Evolutionary conservation across 805 yeast genomes (phyloP).

Genomic region (Barnettozyma californica): DNA sequence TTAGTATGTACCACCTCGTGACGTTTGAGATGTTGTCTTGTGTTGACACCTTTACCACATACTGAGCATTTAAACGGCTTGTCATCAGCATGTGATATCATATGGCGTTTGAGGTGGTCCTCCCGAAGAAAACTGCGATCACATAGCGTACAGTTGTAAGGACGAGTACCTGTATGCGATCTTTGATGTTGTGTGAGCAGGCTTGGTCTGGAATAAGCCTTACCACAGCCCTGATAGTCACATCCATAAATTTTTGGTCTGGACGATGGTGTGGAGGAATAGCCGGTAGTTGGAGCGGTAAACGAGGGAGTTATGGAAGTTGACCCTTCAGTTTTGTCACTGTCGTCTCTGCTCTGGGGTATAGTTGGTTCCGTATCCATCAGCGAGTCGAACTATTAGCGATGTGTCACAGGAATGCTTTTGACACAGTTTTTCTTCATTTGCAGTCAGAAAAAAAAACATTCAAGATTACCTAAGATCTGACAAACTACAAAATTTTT

Average conservation of each 20-base stretch:
- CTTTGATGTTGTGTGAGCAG: conserved; percentile 76
- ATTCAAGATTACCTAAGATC: neutral
- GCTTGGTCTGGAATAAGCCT: conserved; percentile 77
- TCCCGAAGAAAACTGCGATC: conserved; percentile 62
- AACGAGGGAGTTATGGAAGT: conserved; percentile 3
- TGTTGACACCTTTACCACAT: conserved; percentile 80
- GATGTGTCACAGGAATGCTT: too few species aligned
- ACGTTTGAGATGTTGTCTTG: conserved; percentile 74
- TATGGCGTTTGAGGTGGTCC: conserved; percentile 76
- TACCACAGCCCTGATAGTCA: conserved; percentile 59
- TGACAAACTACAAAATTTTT: neutral
- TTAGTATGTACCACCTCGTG: conserved; percentile 79
- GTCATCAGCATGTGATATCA: conserved; percentile 53
- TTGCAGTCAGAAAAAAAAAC: too few species aligned
- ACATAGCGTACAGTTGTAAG: conserved; percentile 67
- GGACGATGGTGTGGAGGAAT: conserved; percentile 27
- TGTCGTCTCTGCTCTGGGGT: neutral
- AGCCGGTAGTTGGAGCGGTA: conserved; percentile 7
- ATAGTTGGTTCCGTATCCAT: neutral
- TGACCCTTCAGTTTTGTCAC: neutral
- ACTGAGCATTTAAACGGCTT: conserved; percentile 69
- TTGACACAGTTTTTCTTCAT: too few species aligned
- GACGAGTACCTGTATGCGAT: conserved; percentile 73
- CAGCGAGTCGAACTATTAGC: neutral
- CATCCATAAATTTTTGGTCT: conserved; percentile 64